Evolutionary conservation across 805 yeast genomes (phyloP), one percentile per base, ranked within the genome.

Genomic region (Zygotorulaspora danielsina): DNA sequence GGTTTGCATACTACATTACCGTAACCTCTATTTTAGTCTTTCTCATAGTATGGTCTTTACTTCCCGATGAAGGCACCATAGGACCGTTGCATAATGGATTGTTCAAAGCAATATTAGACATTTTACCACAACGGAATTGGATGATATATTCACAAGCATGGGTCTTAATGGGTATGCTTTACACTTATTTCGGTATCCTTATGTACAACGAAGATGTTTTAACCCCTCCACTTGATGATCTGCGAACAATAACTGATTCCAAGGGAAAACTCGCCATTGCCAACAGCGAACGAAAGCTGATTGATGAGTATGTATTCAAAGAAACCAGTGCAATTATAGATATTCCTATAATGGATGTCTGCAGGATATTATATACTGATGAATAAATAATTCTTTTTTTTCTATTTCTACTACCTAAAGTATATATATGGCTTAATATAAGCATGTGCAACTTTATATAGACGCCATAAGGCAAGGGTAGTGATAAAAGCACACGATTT

Each of bases 71-170:
- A 24, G 42, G 35, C 32, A 34, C 35, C 6, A 18, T 13, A 13
- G 39, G 36, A 19, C 25, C 44, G 10, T 33, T 37, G 19, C 36
- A 37, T 26, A 25, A 74, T 15, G 30, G 48, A 16, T 34, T 41
- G 26, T 34, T 43, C 38, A 29, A 70, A 77, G 41, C 51, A 51
- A 6, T 48, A 77, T 20, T 79, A 78, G 12, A 75, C 82, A 13
- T 75, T 72, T 52, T 88, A 79, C 97, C 97, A 0, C 84, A 90
- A 21, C 71, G 94, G 49, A 84, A 89, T 79, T 93, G 97, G 98
- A 81, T 95, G 2, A 57, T 84, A 24, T 84, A 86, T 1, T 60
- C 84, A 2, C 95, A 96, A 3, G 70, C 85, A 10, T 76, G 76
- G 48, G 70, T 81, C 4, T 63, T 90, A 20, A 77, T 85, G 71